Base-by-base conservation (phyloP, 805 yeast genomes). In the Metschnikowia lochheadii region DNA sequence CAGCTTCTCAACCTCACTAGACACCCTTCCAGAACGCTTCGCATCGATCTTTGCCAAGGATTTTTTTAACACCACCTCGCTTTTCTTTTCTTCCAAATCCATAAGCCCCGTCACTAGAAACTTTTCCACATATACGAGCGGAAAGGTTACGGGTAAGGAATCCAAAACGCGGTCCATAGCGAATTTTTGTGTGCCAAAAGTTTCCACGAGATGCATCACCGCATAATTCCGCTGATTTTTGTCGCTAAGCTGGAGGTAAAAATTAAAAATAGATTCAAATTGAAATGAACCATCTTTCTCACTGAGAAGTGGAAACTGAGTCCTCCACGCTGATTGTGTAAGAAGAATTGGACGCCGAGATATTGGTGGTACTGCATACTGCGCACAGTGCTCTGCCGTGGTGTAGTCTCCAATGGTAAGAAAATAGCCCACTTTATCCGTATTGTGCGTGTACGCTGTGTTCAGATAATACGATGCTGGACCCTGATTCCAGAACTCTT, bases 381-480 rank as follows among this genome's bases (percentile, higher is more conserved):
- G 32, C 0, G 68, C 69, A 40, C 58, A 55, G 46, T 57, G 60
- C 44, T 73, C 78, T 3, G 76, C 75, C 4, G 65, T 52, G 5
- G 68, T 62, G 51, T 51, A 70, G 50, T 73, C 78, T 7, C 60
- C 52, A 11, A 56, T 52, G 1, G 60, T 59, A 5, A 66, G 57
- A 32, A 57, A 48, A 23, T 29, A 37, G 31, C 33, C 5, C 17
- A 46, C 42, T 38, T 35, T 43, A 14, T 15, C 37, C 15, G n/a
- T 6, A 15, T 23, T 29, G n/a, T 10, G 17, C 6, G 40, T 5
- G 15, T 15, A 44, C 15, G 46, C 46, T 15, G 17, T 8, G 5
- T 36, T 32, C 46, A 44, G 40, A 13, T 44, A 44, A 3, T 21
- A 26, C 5, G 6, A 21, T 2, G 46, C 26, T n/a, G 55, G 48